Percentiles rank a stretch among this genome's conserved stretches.
Conservation (phyloP, 1,284 basidiomycete species). For the Mycosarcoma mackinlayi region DNA sequence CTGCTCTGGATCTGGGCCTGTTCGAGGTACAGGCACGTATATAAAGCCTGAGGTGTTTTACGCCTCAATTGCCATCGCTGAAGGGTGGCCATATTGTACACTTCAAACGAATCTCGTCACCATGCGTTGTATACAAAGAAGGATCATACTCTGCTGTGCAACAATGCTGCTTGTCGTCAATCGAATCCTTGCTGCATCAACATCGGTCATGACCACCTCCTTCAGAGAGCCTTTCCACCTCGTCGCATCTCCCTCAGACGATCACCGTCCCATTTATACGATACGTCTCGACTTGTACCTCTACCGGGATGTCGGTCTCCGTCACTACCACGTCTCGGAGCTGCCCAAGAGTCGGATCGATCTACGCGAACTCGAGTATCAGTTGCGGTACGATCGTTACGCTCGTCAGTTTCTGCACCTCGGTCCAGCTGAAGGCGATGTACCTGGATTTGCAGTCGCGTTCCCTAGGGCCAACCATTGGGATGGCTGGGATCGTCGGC, state of each 20-base stretch:
- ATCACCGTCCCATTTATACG: not conserved
- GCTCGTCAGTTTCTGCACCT: slow-evolving; percentile 6
- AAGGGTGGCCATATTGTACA: too few relatives aligned
- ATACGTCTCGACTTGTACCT: slow-evolving; percentile 6
- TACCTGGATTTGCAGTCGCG: not conserved
- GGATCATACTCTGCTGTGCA: too few relatives aligned
- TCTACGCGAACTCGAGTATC: slow-evolving; percentile 2
- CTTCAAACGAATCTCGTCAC: too few relatives aligned
- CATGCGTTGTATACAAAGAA: too few relatives aligned
- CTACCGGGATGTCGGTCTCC: not conserved
- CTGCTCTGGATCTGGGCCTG: too few relatives aligned
- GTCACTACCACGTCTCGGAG: not conserved
- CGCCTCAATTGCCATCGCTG: too few relatives aligned
- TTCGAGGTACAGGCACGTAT: too few relatives aligned
- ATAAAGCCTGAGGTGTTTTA: too few relatives aligned
- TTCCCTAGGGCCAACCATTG: not conserved
- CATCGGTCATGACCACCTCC: not conserved
- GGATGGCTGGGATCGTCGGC: not conserved
- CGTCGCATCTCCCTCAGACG: not conserved
- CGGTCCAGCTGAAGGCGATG: not conserved
- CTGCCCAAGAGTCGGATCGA: not conserved
- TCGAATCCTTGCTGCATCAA: not conserved
- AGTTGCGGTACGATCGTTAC: slow-evolving; percentile 2
- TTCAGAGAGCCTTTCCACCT: slow-evolving; percentile 12
- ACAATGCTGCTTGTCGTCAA: not conserved